Conservation (phyloP, 257 asterid species). For the Solanum paucissectum region DNA sequence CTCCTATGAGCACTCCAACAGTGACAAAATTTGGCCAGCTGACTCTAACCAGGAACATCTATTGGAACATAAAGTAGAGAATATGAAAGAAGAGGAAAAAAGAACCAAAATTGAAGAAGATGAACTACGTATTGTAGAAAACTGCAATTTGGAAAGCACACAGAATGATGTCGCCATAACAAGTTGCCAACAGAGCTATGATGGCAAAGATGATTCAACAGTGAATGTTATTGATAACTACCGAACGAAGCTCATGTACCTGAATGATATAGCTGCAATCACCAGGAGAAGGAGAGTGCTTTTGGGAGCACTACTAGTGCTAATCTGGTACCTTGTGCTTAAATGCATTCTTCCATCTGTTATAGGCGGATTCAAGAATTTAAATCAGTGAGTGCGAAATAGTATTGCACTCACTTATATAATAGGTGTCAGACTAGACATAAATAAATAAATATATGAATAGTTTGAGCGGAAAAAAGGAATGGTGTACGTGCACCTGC, state of each 20-base stretch:
- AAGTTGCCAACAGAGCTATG: background rate
- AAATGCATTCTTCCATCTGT: background rate
- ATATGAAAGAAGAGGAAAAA: slow-evolving; percentile 17
- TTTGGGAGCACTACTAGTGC: slow-evolving; percentile 6
- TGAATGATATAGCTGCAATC: background rate
- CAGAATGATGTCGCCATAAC: background rate
- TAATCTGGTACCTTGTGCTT: slow-evolving; percentile 33
- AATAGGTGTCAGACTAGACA: background rate
- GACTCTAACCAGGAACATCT: slow-evolving; percentile 10
- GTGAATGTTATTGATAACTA: slow-evolving; percentile 5
- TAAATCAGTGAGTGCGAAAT: too few species aligned
- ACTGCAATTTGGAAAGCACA: background rate
- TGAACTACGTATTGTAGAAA: background rate
- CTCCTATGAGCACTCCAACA: slow-evolving; percentile 24
- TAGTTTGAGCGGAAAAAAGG: too few species aligned
- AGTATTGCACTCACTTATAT: background rate
- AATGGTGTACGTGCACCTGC: too few species aligned
- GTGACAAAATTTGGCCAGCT: slow-evolving; percentile 27
- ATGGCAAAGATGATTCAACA: background rate
- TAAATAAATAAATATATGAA: background rate
- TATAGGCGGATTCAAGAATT: background rate
- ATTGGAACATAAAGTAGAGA: background rate
- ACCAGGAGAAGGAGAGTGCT: slow-evolving; percentile 13
- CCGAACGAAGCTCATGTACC: slow-evolving; percentile 6
- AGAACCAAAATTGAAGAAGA: slow-evolving; percentile 23